Base-by-base conservation (phyloP, 306 rosid genomes). In the Ziziphus jujuba region DNA sequence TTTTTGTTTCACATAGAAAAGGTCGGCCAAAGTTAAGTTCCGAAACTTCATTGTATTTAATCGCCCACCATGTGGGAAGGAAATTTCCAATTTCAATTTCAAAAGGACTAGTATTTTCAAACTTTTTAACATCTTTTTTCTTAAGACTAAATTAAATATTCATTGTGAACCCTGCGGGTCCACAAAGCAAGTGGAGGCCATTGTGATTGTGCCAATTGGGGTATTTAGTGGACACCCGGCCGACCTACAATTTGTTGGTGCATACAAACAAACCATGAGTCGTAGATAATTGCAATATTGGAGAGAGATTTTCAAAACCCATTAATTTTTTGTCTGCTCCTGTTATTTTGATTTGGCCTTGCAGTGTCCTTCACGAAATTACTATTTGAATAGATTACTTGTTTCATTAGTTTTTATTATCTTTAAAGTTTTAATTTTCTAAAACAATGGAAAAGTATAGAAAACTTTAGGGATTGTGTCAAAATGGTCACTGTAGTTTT, bases 61-160 rank as follows among this genome's bases (percentile, higher is more conserved):
- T 40, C 48, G 71, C 49, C 66, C 19, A 70, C 55, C 49, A 58
- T 20, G 69, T 66, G 56, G 73, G 66, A 51, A 36, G 47, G 36
- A 21, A 7, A 31, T 31, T 19, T 66, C 60, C 47, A 7, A 0
- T 15, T 60, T 25, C 38, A 33, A 45, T 61, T 34, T 24, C 47
- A 9, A 47, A 21, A 16, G 9, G 25, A 16, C 12, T 28, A 25
- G 15, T 4, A 38, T 25, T 31, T 47, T 22, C 24, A 52, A n/a
- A 16, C 43, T 17, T 5, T 3, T 53, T 22, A 22, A 45, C 12
- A 0, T 14, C 54, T 50, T 17, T 20, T 21, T 52, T 13, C 21
- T 66, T 44, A 34, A 53, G 21, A 7, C 31, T 12, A 1, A 10
- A 36, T 28, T 6, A 6, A 66, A 6, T 0, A 6, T 40, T 40